Percentiles rank a stretch among this genome's conserved stretches.
Conservation (phyloP, 2,329 filamentous ascomycete genomes). For the Blumeria hordei region DNA sequence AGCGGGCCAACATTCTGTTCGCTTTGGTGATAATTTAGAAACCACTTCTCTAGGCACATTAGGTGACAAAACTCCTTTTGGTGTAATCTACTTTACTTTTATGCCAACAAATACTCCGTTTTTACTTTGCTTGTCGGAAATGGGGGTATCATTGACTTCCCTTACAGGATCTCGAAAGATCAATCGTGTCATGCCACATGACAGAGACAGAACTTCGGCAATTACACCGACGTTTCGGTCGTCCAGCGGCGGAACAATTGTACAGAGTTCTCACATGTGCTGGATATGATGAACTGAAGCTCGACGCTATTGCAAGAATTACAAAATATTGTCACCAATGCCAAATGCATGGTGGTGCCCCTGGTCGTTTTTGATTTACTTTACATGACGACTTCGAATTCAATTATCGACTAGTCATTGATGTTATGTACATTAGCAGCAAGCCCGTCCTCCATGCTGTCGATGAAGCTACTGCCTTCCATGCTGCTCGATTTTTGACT, state of each 20-base stretch:
- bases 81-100: background rate
- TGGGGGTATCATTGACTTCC: background rate
- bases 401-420: background rate
- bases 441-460: conserved; percentile 2
- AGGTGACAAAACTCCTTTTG: background rate
- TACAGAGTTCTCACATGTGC: background rate
- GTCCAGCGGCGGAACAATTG: background rate
- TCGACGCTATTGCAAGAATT: background rate
- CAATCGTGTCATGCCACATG: background rate
- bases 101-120: background rate
- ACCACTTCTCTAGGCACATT: background rate
- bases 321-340: background rate
- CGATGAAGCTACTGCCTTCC: background rate
- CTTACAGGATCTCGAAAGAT: background rate
- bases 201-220: background rate
- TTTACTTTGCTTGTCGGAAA: background rate
- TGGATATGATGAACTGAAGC: background rate
- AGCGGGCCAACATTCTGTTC: background rate
- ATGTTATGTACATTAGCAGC: conserved; percentile 2
- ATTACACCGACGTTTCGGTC: background rate
- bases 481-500: background rate
- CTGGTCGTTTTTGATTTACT: background rate
- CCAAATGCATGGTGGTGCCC: background rate
- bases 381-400: background rate
- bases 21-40: background rate